Percentiles rank a stretch among this genome's conserved stretches.
Conservation (phyloP, 2,329 filamentous ascomycete genomes). For the Cercospora zeae-maydis region DNA sequence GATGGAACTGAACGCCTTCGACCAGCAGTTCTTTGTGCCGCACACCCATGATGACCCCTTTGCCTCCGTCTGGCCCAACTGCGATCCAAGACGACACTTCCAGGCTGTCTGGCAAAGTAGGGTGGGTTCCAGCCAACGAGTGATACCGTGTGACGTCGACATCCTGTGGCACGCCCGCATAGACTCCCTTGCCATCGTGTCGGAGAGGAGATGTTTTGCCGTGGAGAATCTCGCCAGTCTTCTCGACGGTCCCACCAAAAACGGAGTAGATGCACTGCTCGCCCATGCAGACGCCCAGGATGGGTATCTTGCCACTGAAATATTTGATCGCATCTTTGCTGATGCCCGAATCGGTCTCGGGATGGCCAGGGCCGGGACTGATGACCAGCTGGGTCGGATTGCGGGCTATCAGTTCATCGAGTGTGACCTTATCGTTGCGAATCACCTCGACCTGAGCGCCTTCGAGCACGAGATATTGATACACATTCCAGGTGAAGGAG, state of each 20-base stretch:
- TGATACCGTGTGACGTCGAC: constrained; percentile 93
- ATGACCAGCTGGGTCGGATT: constrained; percentile 92
- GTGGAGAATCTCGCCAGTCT: constrained; percentile 92
- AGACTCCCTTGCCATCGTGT: constrained; percentile 91
- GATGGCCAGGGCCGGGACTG: constrained; percentile 92
- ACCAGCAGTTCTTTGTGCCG: constrained; percentile 85
- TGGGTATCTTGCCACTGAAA: constrained; percentile 90
- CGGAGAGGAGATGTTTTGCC: constrained; percentile 90
- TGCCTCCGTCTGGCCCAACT: constrained; percentile 67
- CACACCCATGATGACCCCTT: constrained; percentile 92
- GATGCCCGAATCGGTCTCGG: constrained; percentile 83
- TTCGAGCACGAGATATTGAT: constrained; percentile 96
- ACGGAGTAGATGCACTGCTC: constrained; percentile 97
- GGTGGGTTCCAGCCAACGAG: constrained; percentile 86
- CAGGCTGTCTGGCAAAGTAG: constrained; percentile 77
- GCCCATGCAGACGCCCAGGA: constrained; percentile 98
- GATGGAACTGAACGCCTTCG: constrained; percentile 98
- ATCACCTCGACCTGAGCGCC: constrained; percentile 86
- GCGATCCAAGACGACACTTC: constrained; percentile 90
- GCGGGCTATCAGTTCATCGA: constrained; percentile 77
- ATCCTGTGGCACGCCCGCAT: constrained; percentile 71
- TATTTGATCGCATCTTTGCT: constrained; percentile 87
- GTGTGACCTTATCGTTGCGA: constrained; percentile 84
- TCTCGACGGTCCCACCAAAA: constrained; percentile 86
- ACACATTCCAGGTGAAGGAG: constrained; percentile 99